Conservation (phyloP, 2,329 filamentous ascomycete genomes). For the Blastomyces percursus region DNA sequence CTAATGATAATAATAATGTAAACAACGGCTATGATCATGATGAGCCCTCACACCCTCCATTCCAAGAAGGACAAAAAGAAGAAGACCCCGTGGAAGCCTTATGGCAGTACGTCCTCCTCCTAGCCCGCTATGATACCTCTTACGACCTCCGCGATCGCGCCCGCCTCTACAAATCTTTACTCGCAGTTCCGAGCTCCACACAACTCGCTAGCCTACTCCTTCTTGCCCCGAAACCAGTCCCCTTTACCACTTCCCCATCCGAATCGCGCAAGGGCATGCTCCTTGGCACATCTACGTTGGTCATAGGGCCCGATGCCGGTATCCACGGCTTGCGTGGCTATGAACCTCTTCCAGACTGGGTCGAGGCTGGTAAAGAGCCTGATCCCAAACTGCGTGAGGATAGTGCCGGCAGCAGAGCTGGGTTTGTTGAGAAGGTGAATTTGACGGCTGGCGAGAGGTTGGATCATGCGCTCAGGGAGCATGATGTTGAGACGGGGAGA, state of each 20-base stretch:
- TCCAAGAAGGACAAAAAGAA: slow-evolving; percentile 22
- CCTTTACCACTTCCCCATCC: slow-evolving; percentile 79
- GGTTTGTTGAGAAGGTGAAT: slow-evolving; percentile 37
- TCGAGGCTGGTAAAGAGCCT: slow-evolving; percentile 66
- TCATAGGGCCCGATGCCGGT: slow-evolving; percentile 65
- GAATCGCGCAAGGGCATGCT: slow-evolving; percentile 67
- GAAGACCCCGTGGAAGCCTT: slow-evolving; percentile 60
- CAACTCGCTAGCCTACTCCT: slow-evolving; percentile 85
- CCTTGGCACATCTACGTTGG: slow-evolving; percentile 74
- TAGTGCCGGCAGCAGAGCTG: slow-evolving; percentile 29
- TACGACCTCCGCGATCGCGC: slow-evolving; percentile 91
- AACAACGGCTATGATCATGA: slow-evolving; percentile 16
- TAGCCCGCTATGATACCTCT: slow-evolving; percentile 85
- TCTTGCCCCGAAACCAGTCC: slow-evolving; percentile 86
- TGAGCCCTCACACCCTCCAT: slow-evolving; percentile 10
- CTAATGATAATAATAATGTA: slow-evolving; percentile 9
- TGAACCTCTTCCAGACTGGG: slow-evolving; percentile 71
- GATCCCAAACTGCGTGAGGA: slow-evolving; percentile 60
- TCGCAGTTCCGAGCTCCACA: slow-evolving; percentile 60
- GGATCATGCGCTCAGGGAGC: slow-evolving; percentile 35
- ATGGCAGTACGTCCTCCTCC: slow-evolving; percentile 73
- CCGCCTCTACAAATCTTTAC: slow-evolving; percentile 73
- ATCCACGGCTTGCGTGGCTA: slow-evolving; percentile 69
- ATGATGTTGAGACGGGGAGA: slow-evolving; percentile 23
- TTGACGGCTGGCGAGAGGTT: slow-evolving; percentile 35